Evolutionary conservation across 495 filamentous ascomycete species (phyloP).

Genomic region (Hypoxylon perforatum): DNA sequence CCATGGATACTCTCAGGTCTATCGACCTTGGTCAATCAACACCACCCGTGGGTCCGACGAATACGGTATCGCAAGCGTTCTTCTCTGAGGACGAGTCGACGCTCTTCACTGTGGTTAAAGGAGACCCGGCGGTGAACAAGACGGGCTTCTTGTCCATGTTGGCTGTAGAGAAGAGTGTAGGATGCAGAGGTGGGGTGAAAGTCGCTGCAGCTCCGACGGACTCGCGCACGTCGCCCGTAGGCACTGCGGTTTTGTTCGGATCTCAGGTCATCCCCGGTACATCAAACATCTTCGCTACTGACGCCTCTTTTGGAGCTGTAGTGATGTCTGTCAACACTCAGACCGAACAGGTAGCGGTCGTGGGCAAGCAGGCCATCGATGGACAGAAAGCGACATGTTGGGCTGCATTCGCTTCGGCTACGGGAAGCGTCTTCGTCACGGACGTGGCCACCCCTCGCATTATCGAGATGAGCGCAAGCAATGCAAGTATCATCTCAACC

Average conservation of each 20-base stretch:
- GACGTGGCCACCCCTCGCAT: constrained; percentile 63
- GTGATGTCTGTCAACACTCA: constrained; percentile 52
- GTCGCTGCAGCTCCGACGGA: constrained; percentile 34
- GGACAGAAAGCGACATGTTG: constrained; percentile 69
- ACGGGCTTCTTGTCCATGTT: constrained; percentile 65
- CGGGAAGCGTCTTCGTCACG: constrained; percentile 63
- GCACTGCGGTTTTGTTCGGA: constrained; percentile 68
- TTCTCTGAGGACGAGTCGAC: constrained; percentile 64
- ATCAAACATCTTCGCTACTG: constrained; percentile 60
- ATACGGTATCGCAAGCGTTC: constrained; percentile 65
- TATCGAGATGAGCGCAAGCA: constrained; percentile 61
- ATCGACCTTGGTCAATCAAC: constrained; percentile 62
- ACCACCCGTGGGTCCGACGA: constrained; percentile 64
- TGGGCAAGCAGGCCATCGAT: constrained; percentile 46
- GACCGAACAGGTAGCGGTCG: constrained; percentile 35
- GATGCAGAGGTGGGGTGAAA: constrained; percentile 2
- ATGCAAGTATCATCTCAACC: constrained; percentile 53
- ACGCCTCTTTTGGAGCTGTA: constrained; percentile 64
- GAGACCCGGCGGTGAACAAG: constrained; percentile 60
- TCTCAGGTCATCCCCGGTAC: constrained; percentile 55
- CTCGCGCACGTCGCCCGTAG: constrained; percentile 52
- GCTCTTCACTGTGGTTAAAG: constrained; percentile 68
- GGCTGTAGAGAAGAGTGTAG: constrained; percentile 45
- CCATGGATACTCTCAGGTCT: constrained; percentile 55
- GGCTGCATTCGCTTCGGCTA: constrained; percentile 55